phyloP scores from a whole-genome alignment of 202 grass and related monocot genomes.

The Dendrocalamus latiflorus region DNA sequence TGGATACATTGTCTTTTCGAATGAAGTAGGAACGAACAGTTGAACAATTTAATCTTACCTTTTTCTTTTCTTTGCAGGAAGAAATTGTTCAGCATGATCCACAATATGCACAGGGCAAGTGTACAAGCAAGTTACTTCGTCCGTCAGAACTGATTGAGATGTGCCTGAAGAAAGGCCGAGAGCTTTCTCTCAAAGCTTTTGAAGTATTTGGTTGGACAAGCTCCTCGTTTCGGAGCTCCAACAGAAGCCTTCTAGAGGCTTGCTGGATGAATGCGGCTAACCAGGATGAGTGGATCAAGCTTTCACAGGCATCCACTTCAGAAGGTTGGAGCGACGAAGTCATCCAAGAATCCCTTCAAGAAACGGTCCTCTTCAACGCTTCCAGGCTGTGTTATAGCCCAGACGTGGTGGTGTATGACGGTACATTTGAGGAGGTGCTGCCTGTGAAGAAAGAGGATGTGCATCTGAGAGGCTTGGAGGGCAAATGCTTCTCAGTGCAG shows the following conservation, averaged over 20 bases:
- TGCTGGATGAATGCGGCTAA: constrained; percentile 80
- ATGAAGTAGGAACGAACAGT: background rate
- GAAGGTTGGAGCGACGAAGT: constrained; percentile 83
- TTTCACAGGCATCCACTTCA: constrained; percentile 52
- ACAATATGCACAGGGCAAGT: constrained; percentile 35
- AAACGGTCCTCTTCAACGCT: constrained; percentile 65
- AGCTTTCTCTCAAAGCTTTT: constrained; percentile 86
- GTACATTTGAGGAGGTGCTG: constrained; percentile 74
- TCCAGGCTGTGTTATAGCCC: constrained; percentile 63
- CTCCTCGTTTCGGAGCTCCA: constrained; percentile 75
- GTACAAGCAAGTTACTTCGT: constrained; percentile 41
- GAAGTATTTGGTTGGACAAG: constrained; percentile 87
- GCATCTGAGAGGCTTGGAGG: constrained; percentile 37
- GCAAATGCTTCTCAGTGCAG: constrained; percentile 62
- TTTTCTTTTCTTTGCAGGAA: constrained; percentile 55
- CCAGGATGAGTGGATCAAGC: constrained; percentile 75
- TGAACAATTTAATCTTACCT: background rate
- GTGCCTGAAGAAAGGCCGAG: constrained; percentile 62
- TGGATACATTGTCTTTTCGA: background rate
- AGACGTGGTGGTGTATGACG: constrained; percentile 46
- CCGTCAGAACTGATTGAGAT: constrained; percentile 76
- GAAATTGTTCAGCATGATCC: constrained; percentile 56
- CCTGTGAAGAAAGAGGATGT: constrained; percentile 61
- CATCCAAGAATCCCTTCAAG: constrained; percentile 46
- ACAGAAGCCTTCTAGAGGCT: constrained; percentile 67